These are phyloP conservation scores for Megacollybia marginata DNA, from an alignment of 768 basidiomycete species.

Conservation along the genomic window DNA sequence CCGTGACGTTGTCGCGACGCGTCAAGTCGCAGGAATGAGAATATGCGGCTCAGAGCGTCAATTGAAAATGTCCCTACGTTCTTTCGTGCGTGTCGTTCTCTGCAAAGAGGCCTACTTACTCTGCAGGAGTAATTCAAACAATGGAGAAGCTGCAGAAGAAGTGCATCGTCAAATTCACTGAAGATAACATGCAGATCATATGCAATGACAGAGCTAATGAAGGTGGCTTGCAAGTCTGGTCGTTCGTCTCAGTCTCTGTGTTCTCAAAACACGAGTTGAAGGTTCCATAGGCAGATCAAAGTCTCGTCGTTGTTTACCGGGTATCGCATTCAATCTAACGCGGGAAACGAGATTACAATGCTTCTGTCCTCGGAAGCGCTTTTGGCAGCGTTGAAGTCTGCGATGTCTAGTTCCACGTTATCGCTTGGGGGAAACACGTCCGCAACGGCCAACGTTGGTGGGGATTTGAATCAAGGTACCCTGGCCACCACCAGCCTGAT, in stretches of 20 bases:
- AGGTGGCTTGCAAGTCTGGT: constrained; percentile 85
- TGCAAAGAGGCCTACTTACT: constrained; percentile 1
- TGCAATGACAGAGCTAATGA: constrained; percentile 76
- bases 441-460: background rate
- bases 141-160: constrained; percentile 80
- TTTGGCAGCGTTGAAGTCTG: constrained; percentile 64
- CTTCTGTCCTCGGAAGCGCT: constrained; percentile 69
- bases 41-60: constrained; percentile 57
- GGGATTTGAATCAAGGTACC: no score
- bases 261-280: background rate
- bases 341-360: constrained; percentile 74
- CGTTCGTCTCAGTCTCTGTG: constrained; percentile 16
- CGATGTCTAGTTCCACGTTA: constrained; percentile 28
- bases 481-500: no score
- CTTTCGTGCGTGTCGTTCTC: constrained; percentile 29
- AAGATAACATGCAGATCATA: constrained; percentile 71
- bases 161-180: constrained; percentile 76
- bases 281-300: constrained; percentile 46
- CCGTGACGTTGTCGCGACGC: no score
- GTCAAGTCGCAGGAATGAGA: no score
- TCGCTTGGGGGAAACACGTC: constrained; percentile 31
- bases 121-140: constrained; percentile 67
- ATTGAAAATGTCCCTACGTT: constrained; percentile 54
- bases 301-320: constrained; percentile 60
- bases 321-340: constrained; percentile 84